These are phyloP conservation scores for Dothidotthia symphoricarpi DNA, from an alignment of 2,329 filamentous ascomycete genomes.

Conservation along the genomic window DNA sequence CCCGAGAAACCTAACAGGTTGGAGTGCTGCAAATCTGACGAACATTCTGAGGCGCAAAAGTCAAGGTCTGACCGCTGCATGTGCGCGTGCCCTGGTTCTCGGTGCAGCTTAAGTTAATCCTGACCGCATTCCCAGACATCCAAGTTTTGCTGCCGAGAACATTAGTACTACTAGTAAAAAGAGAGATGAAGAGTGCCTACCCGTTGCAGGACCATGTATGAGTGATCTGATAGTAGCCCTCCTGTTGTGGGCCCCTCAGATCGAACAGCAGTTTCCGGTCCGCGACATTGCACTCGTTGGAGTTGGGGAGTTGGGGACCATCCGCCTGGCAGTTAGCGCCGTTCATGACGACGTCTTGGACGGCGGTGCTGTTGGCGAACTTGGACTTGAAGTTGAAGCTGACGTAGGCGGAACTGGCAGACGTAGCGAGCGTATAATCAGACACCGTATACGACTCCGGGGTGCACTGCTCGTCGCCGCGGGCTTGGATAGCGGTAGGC, in stretches of 20 bases:
- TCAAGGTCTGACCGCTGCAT: constrained; percentile 10
- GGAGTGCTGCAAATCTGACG: constrained; percentile 19
- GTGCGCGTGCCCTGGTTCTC: constrained; percentile 2
- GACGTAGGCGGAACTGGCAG: constrained; percentile 14
- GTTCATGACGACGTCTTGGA: constrained; percentile 17
- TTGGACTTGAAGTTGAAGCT: constrained; percentile 25
- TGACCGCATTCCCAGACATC: constrained; percentile 20
- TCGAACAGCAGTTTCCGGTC: constrained; percentile 23
- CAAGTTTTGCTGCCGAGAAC: constrained; percentile 13
- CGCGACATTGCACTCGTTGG: constrained; percentile 20
- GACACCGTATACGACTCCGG: constrained; percentile 29
- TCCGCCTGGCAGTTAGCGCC: constrained; percentile 21
- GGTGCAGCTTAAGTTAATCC: constrained; percentile 13
- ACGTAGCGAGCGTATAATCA: constrained; percentile 19
- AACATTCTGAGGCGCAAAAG: constrained; percentile 23
- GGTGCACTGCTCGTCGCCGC: constrained; percentile 15
- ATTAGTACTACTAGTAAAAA: constrained; percentile 2
- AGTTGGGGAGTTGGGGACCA: constrained; percentile 15
- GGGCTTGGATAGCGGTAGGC: constrained; percentile 9
- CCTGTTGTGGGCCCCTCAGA: constrained; percentile 16
- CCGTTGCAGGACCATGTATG: constrained; percentile 32
- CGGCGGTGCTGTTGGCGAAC: constrained; percentile 15
- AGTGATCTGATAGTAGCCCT: constrained; percentile 25
- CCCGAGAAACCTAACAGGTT: constrained; percentile 6
- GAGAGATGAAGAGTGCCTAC: constrained; percentile 16